Evolutionary conservation across 768 basidiomycete genomes (phyloP).

Genomic region (Artomyces pyxidatus): DNA sequence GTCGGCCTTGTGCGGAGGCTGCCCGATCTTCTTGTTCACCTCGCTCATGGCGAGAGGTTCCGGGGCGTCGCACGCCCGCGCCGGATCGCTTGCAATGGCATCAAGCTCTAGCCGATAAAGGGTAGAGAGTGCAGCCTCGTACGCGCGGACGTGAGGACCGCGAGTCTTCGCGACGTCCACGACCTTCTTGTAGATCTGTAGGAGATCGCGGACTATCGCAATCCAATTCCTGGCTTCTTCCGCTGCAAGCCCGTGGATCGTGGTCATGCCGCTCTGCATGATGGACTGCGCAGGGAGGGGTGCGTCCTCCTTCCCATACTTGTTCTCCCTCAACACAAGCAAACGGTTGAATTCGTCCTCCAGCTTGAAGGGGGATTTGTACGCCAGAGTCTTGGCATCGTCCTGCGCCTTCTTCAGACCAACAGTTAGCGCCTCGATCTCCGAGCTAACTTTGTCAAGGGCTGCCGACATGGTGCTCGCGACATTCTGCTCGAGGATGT

Average conservation of each 20-base stretch:
- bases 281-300: conserved; percentile 12
- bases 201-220: conserved; percentile 13
- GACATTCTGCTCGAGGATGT: conserved; percentile 30
- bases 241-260: conserved; percentile 13
- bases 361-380: not conserved
- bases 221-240: conserved; percentile 21
- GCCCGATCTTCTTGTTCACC: conserved; percentile 25
- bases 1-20: conserved; percentile 28
- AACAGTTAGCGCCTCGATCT: conserved; percentile 9
- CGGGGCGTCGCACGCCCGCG: conserved; percentile 16
- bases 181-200: conserved; percentile 20
- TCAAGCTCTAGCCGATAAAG: conserved; percentile 24
- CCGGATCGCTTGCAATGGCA: conserved; percentile 15
- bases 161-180: conserved; percentile 19
- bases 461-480: conserved; percentile 23
- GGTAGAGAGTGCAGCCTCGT: conserved; percentile 25
- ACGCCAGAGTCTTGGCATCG: conserved; percentile 12
- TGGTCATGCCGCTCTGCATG: conserved; percentile 8
- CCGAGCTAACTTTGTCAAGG: conserved; percentile 11
- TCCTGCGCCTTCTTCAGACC: conserved; percentile 4
- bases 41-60: conserved; percentile 21
- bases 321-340: not conserved
- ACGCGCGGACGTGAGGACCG: conserved; percentile 26
- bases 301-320: conserved; percentile 9
- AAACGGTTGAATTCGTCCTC: conserved; percentile 1